Evolutionary conservation across 108 stramenopile species (phyloP).

Genomic region (Skeletonema menzelii): DNA sequence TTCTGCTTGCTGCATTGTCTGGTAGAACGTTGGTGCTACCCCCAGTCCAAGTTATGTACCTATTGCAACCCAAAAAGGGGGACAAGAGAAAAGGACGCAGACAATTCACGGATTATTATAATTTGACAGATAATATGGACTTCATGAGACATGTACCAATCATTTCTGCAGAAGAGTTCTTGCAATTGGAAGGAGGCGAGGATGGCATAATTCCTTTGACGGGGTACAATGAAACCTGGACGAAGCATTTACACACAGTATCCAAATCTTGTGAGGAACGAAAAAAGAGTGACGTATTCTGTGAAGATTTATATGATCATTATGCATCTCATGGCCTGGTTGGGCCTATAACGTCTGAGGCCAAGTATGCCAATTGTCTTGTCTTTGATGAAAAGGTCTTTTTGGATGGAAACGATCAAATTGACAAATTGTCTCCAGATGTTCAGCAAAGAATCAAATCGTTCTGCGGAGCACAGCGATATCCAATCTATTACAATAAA

Average conservation of each 20-base stretch:
- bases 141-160: slow-evolving; percentile 56
- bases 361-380: slow-evolving; percentile 46
- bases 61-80: slow-evolving; percentile 55
- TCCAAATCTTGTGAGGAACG: slow-evolving; percentile 27
- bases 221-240: slow-evolving; percentile 23
- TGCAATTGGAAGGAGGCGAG: slow-evolving; percentile 44
- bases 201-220: slow-evolving; percentile 33
- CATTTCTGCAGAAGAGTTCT: slow-evolving; percentile 62
- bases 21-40: slow-evolving; percentile 85
- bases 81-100: slow-evolving; percentile 41
- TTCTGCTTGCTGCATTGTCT: slow-evolving; percentile 71
- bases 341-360: slow-evolving; percentile 17
- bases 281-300: slow-evolving; percentile 36
- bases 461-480: slow-evolving; percentile 62
- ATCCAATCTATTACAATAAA: slow-evolving; percentile 50
- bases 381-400: slow-evolving; percentile 65
- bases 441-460: slow-evolving; percentile 38
- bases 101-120: slow-evolving; percentile 39
- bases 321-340: slow-evolving; percentile 20
- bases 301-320: slow-evolving; percentile 45
- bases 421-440: slow-evolving; percentile 49
- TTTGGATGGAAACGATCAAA: slow-evolving; percentile 11
- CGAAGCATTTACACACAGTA: slow-evolving; percentile 11
- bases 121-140: slow-evolving; percentile 38
- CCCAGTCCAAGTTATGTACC: slow-evolving; percentile 71